Conservation (phyloP, 106 monocot species). For the Hemerocallis citrina region DNA sequence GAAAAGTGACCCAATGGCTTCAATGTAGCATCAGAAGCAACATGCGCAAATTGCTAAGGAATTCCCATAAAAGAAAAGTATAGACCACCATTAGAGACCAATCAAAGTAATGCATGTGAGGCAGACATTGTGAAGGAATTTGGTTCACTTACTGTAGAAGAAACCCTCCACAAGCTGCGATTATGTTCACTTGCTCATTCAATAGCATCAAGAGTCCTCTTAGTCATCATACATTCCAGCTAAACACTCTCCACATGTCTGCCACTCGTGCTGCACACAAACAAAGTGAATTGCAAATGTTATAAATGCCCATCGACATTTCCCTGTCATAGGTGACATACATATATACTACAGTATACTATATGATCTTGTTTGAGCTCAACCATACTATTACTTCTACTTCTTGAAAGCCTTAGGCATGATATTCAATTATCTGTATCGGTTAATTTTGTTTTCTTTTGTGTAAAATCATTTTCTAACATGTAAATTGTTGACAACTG, state of each 20-base stretch:
- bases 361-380: no score
- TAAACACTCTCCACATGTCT: slow-evolving; percentile 76
- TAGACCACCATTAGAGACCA: neutral
- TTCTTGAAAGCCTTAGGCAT: no score
- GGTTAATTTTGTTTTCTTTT: no score
- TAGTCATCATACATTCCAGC: slow-evolving; percentile 95
- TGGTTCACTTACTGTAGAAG: slow-evolving; percentile 65
- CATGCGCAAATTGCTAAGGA: slow-evolving; percentile 75
- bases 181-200: slow-evolving; percentile 47
- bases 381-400: no score
- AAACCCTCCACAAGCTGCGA: slow-evolving; percentile 87
- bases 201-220: slow-evolving; percentile 59
- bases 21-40: slow-evolving; percentile 77
- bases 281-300: no score
- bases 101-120: neutral
- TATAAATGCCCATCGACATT: no score
- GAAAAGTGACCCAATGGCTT: slow-evolving; percentile 72
- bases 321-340: no score
- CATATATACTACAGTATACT: no score
- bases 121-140: neutral
- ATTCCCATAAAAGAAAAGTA: neutral
- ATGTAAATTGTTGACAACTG: no score
- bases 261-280: slow-evolving; percentile 67
- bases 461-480: no score
- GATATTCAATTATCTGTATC: no score